These are phyloP conservation scores for Lagenidium giganteum DNA, from an alignment of 352 stramenopile species.

Conservation along the genomic window DNA sequence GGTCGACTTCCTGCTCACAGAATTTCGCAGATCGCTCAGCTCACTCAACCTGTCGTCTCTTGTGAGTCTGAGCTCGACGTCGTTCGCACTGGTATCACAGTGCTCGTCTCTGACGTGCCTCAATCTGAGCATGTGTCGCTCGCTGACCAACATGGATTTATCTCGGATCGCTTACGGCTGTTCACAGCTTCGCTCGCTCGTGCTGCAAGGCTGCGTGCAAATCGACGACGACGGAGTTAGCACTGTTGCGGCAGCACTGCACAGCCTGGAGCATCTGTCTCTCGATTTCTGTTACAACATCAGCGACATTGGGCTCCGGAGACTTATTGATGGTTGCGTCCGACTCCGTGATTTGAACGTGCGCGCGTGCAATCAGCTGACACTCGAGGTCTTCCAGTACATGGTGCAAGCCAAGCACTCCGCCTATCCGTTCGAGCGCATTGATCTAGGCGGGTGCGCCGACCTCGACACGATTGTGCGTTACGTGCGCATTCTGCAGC, in stretches of 20 bases:
- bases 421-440: constrained; percentile 23
- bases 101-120: constrained; percentile 52
- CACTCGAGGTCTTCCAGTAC: constrained; percentile 40
- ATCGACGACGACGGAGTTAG: constrained; percentile 57
- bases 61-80: constrained; percentile 32
- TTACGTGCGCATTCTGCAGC: constrained; percentile 63
- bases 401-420: constrained; percentile 29
- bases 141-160: constrained; percentile 52
- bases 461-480: constrained; percentile 53
- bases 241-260: constrained; percentile 28
- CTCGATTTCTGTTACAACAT: constrained; percentile 88
- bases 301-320: constrained; percentile 54
- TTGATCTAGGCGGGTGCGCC: constrained; percentile 68
- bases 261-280: constrained; percentile 51
- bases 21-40: constrained; percentile 43
- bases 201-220: constrained; percentile 57
- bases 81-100: constrained; percentile 57
- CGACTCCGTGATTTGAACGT: constrained; percentile 72
- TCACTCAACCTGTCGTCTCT: constrained; percentile 62
- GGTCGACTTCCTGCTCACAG: constrained; percentile 34
- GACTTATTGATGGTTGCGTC: constrained; percentile 45
- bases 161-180: constrained; percentile 36
- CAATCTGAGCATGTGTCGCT: constrained; percentile 72
- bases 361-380: constrained; percentile 85
- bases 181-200: constrained; percentile 30